phyloP scores from a whole-genome alignment of 2,329 filamentous ascomycete species.

The Escovopsis weberi region DNA sequence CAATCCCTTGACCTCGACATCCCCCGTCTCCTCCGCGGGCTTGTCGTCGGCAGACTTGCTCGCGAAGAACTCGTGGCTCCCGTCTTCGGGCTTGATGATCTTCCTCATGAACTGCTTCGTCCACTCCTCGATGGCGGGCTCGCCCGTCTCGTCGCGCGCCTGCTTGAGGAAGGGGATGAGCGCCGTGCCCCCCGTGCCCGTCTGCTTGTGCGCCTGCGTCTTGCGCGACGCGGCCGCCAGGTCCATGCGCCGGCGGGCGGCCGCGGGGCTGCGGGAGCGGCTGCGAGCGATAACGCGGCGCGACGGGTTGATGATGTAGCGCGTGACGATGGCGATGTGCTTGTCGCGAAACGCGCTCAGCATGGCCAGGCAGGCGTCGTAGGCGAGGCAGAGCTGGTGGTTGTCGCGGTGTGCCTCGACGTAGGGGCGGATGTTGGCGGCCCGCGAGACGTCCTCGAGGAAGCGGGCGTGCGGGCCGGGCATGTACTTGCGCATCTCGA shows the following conservation, averaged over 20 bases:
- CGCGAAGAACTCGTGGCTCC: constrained; percentile 42
- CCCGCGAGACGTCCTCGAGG: constrained; percentile 59
- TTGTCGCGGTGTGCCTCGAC: constrained; percentile 49
- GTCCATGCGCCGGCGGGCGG: constrained; percentile 38
- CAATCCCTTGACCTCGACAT: constrained; percentile 47
- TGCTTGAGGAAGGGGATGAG: constrained; percentile 95
- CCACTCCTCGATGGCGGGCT: constrained; percentile 65
- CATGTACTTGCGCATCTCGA: constrained; percentile 97
- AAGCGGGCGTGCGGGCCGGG: constrained; percentile 84
- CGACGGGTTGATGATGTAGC: constrained; percentile 87
- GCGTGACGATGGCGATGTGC: constrained; percentile 89
- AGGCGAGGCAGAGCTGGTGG: constrained; percentile 58
- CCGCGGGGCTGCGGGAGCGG: constrained; percentile 42
- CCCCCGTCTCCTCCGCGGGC: constrained; percentile 21
- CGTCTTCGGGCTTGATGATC: constrained; percentile 29
- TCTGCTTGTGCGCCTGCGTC: constrained; percentile 45
- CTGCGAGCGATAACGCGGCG: constrained; percentile 55
- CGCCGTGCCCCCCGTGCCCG: constrained; percentile 84
- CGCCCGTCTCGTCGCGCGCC: constrained; percentile 87
- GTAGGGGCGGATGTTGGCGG: constrained; percentile 79
- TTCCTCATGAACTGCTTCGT: constrained; percentile 42
- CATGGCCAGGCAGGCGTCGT: constrained; percentile 74
- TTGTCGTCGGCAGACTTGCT: constrained; percentile 35
- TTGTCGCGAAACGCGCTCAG: constrained; percentile 65
- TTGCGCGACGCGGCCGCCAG: constrained; percentile 44